Evolutionary conservation across 345 rosid genomes (phyloP), one percentile per base, ranked within the genome.

Genomic region (Gossypium ekmanianum): DNA sequence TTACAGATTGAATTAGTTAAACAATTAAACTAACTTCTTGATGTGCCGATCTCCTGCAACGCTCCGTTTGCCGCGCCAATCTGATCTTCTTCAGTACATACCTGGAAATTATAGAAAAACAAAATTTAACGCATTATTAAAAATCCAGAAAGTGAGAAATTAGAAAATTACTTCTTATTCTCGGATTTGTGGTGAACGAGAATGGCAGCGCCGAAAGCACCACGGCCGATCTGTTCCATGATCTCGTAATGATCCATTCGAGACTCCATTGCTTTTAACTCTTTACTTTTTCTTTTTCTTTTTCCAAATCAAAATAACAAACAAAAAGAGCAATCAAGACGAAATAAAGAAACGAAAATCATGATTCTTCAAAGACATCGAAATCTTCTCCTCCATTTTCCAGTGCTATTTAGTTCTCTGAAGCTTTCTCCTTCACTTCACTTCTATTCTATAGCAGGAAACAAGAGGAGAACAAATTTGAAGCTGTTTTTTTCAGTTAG

Each of bases 191-290:
- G 97, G 81, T 86, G 85, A 65, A 95, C 99, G n/a, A 95, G 89
- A 87, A 95, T 95, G 59, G 98, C 99, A 14, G 99, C 97, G 20
- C 99, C 99, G 62, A 95, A 95, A 2, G 99, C 99, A 1, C 99
- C 98, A 14, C 98, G 91, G 8, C 98, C 98, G 85, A 94, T 92
- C 94, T 92, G 98, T 78, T 94, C 98, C 98, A 94, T 92, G 84
- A 94, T 87, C 90, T 94, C 98, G 62, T 94, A 94, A 76, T 90
- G 97, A 89, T 95, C 99, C 99, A 95, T 95, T 47, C 96, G 87
- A 52, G 99, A 95, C 87, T 93, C 97, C 94, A 93, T 88, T 68
- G 56, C 81, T 77, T 67, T 65, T 2, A 22, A 26, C 54, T 59
- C 68, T 72, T 50, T 27, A 12, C 79, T 45, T 54, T 22, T 7